phyloP scores from a whole-genome alignment of 1,139 yeast genomes.

The Lodderomyces theae region DNA sequence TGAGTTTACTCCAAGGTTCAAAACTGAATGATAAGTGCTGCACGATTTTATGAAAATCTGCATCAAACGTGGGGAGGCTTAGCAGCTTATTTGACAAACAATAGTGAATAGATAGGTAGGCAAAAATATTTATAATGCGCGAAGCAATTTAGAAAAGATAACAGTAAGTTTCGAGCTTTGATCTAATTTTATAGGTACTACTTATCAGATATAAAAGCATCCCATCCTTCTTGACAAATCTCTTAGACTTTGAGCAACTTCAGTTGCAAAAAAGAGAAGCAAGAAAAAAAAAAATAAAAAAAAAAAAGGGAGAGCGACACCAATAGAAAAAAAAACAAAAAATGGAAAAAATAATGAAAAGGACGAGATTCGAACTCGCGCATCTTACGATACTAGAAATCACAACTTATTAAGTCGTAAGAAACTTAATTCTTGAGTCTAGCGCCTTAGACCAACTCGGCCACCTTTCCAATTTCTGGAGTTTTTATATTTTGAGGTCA shows the following conservation, averaged over 20 bases:
- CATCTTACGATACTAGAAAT: slow-evolving; percentile 15
- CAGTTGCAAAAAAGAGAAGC: too few species aligned
- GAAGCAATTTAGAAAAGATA: too few species aligned
- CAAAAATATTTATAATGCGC: too few species aligned
- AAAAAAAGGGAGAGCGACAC: too few species aligned
- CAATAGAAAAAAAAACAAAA: slow-evolving; percentile 1
- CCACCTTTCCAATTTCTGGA: slow-evolving; percentile 5
- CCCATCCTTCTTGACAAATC: too few species aligned
- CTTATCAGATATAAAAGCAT: too few species aligned
- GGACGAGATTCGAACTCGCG: slow-evolving; percentile 16
- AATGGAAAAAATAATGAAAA: slow-evolving; percentile 12
- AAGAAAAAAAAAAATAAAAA: slow-evolving; percentile 1
- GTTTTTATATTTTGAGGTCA: background rate
- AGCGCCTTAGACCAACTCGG: slow-evolving; percentile 12
- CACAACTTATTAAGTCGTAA: slow-evolving; percentile 5
- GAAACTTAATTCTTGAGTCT: slow-evolving; percentile 7
- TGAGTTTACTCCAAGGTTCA: slow-evolving; percentile 46
- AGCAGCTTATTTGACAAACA: background rate
- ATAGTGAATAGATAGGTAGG: too few species aligned
- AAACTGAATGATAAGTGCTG: slow-evolving; percentile 34
- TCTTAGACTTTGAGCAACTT: too few species aligned
- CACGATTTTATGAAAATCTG: slow-evolving; percentile 23
- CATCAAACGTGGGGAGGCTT: background rate
- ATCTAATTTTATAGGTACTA: too few species aligned
- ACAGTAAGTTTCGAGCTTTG: too few species aligned